Base-by-base conservation (phyloP, 129 eudicot genomes). In the Escallonia rubra region DNA sequence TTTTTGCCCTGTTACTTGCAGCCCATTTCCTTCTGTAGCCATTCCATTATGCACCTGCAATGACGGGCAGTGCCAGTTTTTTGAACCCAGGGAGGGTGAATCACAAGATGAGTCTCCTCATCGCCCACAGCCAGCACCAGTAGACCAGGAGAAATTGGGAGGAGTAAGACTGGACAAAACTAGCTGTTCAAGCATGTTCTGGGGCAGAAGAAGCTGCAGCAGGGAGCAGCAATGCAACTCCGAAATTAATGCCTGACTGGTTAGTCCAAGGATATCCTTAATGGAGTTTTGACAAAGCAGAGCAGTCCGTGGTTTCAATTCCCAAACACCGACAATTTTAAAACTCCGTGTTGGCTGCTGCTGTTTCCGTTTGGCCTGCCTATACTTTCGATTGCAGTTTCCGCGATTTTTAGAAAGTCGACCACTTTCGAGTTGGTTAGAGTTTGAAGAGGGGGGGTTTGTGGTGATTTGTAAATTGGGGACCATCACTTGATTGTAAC, bases 211-310 rank as follows among this genome's bases (percentile, higher is more conserved):
- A 72, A 94, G 96, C 79, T 82, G 93, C 68, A 94, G 93, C 71
- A 85, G 97, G 74, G 97, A 94, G 77, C 86, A 93, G 41, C 95
- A 86, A 74, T 93, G 98, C 68, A 89, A 89, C 61, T 86, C 96
- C 1, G 98, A 93, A 64, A 93, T 93, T 49, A 93, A 86, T 82
- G 81, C 90, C 72, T 86, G 81, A 86, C 43, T 4, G 40, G 14
- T 42, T 67, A 12, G 3, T 10, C 52, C 10, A 16, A 13, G 45
- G 7, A 16, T 57, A 34, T 3, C 59, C 6, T 54, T 42, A n/a
- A 10, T 23, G 53, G 40, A 4, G 8, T 53, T 48, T 54, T 69
- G 68, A 62, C 43, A 57, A 50, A 59, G 68, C 69, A 62, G 51
- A 49, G 40, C 47, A 61, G 44, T 34, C 49, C 14, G 9, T 34